Evolutionary conservation across 78 protist genomes (phyloP).

Genomic region (Chrysochromulina tobinii): DNA sequence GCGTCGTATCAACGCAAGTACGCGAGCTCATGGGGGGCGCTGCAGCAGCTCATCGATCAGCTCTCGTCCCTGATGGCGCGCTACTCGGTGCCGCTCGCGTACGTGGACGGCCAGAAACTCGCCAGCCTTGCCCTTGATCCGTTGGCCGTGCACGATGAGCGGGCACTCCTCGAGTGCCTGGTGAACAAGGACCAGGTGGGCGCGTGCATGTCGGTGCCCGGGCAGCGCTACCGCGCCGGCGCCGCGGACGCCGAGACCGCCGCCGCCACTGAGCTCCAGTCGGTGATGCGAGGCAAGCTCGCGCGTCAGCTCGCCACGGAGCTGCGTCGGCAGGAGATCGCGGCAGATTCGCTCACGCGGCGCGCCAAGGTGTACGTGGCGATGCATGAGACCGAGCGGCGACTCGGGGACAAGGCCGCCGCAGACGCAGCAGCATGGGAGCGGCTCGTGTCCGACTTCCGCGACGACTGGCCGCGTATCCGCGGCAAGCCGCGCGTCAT

Average conservation of each 20-base stretch:
- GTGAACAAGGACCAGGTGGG: not conserved
- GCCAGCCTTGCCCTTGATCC: not conserved
- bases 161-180: constrained; percentile 8
- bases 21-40: not conserved
- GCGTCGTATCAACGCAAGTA: not conserved
- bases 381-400: no score
- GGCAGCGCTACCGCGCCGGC: not conserved
- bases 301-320: not conserved
- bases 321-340: no score
- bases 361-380: no score
- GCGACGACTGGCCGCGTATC: not conserved
- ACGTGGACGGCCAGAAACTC: not conserved
- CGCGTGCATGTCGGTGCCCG: not conserved
- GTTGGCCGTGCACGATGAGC: not conserved
- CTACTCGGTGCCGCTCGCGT: not conserved
- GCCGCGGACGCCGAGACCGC: not conserved
- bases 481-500: not conserved
- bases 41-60: not conserved
- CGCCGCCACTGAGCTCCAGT: constrained; percentile 33
- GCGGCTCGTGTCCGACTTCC: not conserved
- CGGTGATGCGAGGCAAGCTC: not conserved
- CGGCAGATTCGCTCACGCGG: no score
- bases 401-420: no score
- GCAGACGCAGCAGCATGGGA: not conserved
- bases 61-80: not conserved